Conservation (phyloP, 2,329 filamentous ascomycete species). For the Fusarium nurragi region DNA sequence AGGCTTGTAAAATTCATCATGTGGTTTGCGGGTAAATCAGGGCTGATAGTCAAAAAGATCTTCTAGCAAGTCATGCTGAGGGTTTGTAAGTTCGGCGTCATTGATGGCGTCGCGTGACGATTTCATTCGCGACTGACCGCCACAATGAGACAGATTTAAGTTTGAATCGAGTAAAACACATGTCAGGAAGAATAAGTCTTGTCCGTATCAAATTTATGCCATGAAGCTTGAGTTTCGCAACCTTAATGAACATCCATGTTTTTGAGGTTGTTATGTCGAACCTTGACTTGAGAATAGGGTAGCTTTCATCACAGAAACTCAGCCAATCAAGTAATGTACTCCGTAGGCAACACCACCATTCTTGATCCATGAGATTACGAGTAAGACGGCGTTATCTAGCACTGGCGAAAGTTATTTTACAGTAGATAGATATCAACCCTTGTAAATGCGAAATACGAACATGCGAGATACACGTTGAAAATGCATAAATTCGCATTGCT, state of each 20-base stretch:
- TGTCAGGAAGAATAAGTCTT: too few species aligned
- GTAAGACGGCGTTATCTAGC: not conserved
- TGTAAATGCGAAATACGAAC: not conserved
- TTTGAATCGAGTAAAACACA: not conserved
- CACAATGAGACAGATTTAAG: not conserved
- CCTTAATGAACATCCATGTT: not conserved
- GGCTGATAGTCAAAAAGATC: not conserved
- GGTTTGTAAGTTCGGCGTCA: not conserved
- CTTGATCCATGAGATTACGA: not conserved
- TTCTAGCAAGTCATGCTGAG: not conserved
- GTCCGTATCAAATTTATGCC: not conserved
- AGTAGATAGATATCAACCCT: not conserved
- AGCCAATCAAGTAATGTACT: not conserved
- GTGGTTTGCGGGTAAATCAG: not conserved
- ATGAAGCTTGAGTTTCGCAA: not conserved
- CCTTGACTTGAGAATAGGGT: not conserved
- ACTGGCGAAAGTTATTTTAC: not conserved
- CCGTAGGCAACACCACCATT: not conserved
- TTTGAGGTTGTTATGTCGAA: not conserved
- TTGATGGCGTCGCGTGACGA: not conserved
- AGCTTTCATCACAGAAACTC: not conserved
- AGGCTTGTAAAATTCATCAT: not conserved
- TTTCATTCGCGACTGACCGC: not conserved
- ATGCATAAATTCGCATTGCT: constrained; percentile 4
- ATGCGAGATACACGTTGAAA: constrained; percentile 1